Conservation (phyloP, 352 stramenopile species). For the Peronospora farinosa region DNA sequence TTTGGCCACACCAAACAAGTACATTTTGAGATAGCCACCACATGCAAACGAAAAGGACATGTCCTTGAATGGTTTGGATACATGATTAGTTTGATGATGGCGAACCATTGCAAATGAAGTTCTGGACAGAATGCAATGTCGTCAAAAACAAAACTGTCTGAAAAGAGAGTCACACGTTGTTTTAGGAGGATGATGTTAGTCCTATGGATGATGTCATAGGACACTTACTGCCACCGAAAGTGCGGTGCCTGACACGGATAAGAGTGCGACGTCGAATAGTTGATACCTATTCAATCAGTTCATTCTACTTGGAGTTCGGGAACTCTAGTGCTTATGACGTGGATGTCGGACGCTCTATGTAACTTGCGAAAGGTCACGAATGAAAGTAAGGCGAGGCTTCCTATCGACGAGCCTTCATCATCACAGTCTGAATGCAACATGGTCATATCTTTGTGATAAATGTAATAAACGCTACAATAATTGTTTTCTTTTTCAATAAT, state of each 20-base stretch:
- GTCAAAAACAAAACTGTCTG: too few relatives aligned
- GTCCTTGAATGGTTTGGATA: conserved; percentile 5
- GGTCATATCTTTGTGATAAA: too few relatives aligned
- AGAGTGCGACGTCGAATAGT: background rate
- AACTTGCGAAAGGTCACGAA: background rate
- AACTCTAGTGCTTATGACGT: background rate
- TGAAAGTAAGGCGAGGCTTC: background rate
- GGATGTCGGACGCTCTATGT: background rate
- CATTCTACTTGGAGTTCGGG: too few relatives aligned
- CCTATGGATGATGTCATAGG: too few relatives aligned
- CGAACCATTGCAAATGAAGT: conserved; percentile 2
- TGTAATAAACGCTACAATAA: too few relatives aligned
- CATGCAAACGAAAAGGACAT: conserved; percentile 77
- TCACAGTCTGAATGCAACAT: background rate
- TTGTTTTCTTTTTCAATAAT: too few relatives aligned
- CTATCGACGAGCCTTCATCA: background rate
- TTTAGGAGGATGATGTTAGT: too few relatives aligned
- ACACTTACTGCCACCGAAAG: conserved; percentile 9
- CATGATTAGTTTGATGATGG: background rate
- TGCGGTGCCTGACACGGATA: background rate
- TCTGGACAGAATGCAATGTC: background rate
- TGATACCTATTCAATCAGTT: background rate
- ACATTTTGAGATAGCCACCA: conserved; percentile 85
- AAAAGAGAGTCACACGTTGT: background rate
- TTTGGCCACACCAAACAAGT: conserved; percentile 83